A percentile compares a stretch with the other conserved stretches of the same genome.
Evolutionary conservation across 2,329 filamentous ascomycete species (phyloP).

Genomic region (Botrytis fragariae): DNA sequence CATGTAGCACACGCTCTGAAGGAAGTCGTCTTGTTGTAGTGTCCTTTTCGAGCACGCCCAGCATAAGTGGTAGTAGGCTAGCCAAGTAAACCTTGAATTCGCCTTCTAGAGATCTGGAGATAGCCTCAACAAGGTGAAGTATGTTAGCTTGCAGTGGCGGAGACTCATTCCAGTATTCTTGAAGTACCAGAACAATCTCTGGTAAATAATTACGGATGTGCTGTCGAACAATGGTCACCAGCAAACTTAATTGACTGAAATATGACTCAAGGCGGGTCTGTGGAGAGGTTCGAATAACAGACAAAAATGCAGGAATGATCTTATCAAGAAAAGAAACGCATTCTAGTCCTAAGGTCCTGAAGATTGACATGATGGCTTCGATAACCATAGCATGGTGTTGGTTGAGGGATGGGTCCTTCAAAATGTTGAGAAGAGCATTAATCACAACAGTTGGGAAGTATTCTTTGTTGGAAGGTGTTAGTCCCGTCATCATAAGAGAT

Average conservation of each 20-base stretch:
- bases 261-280: constrained; percentile 84
- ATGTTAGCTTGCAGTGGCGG: constrained; percentile 86
- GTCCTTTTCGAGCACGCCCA: constrained; percentile 89
- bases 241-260: constrained; percentile 90
- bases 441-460: constrained; percentile 99
- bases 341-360: constrained; percentile 91
- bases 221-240: constrained; percentile 93
- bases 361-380: constrained; percentile 98
- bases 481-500: constrained; percentile 93
- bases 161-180: constrained; percentile 85
- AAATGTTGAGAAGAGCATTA: constrained; percentile 85
- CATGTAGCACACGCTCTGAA: constrained; percentile 88
- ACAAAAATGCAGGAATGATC: constrained; percentile 90
- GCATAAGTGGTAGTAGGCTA: constrained; percentile 84
- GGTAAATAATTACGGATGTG: constrained; percentile 91
- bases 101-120: constrained; percentile 88
- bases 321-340: constrained; percentile 93
- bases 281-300: constrained; percentile 80
- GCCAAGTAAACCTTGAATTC: constrained; percentile 98
- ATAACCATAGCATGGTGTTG: constrained; percentile 93
- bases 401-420: constrained; percentile 85
- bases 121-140: constrained; percentile 86
- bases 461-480: constrained; percentile 95
- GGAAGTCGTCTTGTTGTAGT: constrained; percentile 70
- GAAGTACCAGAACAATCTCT: constrained; percentile 79